Conservation (phyloP, 306 rosid species). For the Hippophae tibetana region DNA sequence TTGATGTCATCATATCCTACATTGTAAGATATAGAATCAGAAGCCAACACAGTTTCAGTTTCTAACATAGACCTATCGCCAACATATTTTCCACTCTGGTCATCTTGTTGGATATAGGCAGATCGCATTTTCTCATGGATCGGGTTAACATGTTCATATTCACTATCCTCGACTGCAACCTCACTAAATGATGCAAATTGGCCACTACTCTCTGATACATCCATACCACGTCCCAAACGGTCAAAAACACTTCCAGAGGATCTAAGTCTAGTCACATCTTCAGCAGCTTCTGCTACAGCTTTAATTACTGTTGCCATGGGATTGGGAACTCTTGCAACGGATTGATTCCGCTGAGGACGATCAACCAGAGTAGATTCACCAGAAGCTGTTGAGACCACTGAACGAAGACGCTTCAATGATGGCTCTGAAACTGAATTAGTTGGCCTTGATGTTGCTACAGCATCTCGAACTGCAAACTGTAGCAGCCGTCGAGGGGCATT, state of each 20-base stretch:
- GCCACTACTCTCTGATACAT: constrained; percentile 24
- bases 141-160: constrained; percentile 34
- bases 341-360: constrained; percentile 41
- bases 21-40: constrained; percentile 56
- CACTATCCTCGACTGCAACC: constrained; percentile 22
- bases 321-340: constrained; percentile 52
- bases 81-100: constrained; percentile 33
- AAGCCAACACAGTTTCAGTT: constrained; percentile 46
- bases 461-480: constrained; percentile 90
- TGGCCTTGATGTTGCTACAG: constrained; percentile 56
- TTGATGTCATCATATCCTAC: constrained; percentile 52
- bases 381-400: constrained; percentile 67
- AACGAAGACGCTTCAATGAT: constrained; percentile 74
- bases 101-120: constrained; percentile 27
- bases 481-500: constrained; percentile 77
- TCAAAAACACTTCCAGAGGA: constrained; percentile 81
- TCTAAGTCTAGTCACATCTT: constrained; percentile 65
- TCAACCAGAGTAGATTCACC: constrained; percentile 43
- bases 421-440: constrained; percentile 45
- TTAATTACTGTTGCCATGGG: constrained; percentile 81
- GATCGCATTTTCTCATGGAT: constrained; percentile 33
- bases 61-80: constrained; percentile 32
- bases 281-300: constrained; percentile 93
- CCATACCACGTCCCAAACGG: constrained; percentile 59
- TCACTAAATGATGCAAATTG: constrained; percentile 29